Evolutionary conservation across 352 stramenopile genomes (phyloP), one percentile per base, ranked within the genome.

Genomic region (Salisapilia sapeloensis): DNA sequence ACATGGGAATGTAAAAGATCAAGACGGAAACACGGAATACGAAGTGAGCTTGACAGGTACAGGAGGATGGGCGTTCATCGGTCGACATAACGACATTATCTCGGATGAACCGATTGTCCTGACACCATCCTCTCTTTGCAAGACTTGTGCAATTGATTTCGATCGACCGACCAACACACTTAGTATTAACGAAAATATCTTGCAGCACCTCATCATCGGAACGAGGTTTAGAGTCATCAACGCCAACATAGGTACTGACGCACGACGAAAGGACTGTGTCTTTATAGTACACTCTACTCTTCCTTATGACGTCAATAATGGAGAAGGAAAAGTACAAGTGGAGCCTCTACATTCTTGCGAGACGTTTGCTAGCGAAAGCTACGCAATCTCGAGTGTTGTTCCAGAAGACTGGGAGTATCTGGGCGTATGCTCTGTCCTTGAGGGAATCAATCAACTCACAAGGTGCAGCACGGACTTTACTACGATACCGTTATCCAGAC

Each of bases 21-120:
- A 95, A 20, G 67, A 78, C 33, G 90, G 84, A 6, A 70, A 49
- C 17, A 65, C 89, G 26, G 6, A 12, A 0, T 92, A 95, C 29
- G 57, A 91, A 8, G 74, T 96, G 1, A 72, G 58, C 8, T 57
- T 97, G 6, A 41, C 74, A 17, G 91, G 86, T 3, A 50, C 49
- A 7, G 56, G 46, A 10, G 85, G 78, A 7, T 97, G 87, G 90
- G 86, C 90, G 0, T 37, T 49, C 19, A 65, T 71, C 23, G 90
- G 87, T 3, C 76, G 86, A 11, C 60, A 83, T 6, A 95, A 94
- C 32, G 82, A 94, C 19, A 48, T 80, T 4, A 44, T 64, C 2
- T 23, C 42, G 0, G 42, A 38, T 6, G 27, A 41, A n/a, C 47
- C 69, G 10, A 45, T 74, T 15, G 37, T 39, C 2, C 48, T 86